These are phyloP conservation scores for Colletotrichum incanum DNA, from an alignment of 2,329 filamentous ascomycete species.

Conservation along the genomic window DNA sequence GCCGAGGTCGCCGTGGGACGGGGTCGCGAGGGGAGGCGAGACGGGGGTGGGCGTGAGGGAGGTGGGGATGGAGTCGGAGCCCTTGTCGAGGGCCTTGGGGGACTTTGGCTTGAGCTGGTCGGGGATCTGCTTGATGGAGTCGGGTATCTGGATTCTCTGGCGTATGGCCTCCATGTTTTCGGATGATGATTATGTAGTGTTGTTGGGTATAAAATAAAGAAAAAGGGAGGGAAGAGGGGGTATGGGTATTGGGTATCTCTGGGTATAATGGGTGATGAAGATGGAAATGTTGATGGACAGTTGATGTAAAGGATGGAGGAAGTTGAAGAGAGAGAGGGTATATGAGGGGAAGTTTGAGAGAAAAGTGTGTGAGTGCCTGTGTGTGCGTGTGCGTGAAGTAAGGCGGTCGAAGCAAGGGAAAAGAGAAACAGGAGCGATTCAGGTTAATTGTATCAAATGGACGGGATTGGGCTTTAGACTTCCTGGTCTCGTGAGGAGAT, in stretches of 20 bases:
- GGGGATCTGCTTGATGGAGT: slow-evolving; percentile 37
- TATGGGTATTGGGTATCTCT: slow-evolving; percentile 20
- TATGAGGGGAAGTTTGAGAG: not conserved
- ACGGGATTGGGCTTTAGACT: slow-evolving; percentile 28
- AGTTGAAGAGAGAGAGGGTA: slow-evolving; percentile 1
- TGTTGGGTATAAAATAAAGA: slow-evolving; percentile 3
- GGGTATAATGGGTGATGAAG: slow-evolving; percentile 10
- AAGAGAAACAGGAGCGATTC: slow-evolving; percentile 24
- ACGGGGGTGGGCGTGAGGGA: slow-evolving; percentile 37
- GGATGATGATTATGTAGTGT: not conserved
- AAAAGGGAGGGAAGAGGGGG: not conserved
- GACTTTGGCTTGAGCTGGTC: slow-evolving; percentile 39
- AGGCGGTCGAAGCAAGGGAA: slow-evolving; percentile 1
- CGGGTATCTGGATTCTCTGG: slow-evolving; percentile 37
- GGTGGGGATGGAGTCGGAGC: slow-evolving; percentile 37
- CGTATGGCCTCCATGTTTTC: slow-evolving; percentile 31
- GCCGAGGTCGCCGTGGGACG: slow-evolving; percentile 28
- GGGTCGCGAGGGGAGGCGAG: slow-evolving; percentile 30
- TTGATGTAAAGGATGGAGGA: slow-evolving; percentile 5
- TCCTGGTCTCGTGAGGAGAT: slow-evolving; percentile 31
- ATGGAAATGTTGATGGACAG: not conserved
- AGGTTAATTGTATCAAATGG: slow-evolving; percentile 30
- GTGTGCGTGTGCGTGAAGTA: slow-evolving; percentile 2
- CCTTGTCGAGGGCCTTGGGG: slow-evolving; percentile 34
- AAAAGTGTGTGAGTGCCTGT: not conserved